Percentiles rank a stretch among this genome's conserved stretches.
Evolutionary conservation across 176 grass and related monocot species (phyloP).

Genomic region (Otatea glauca): DNA sequence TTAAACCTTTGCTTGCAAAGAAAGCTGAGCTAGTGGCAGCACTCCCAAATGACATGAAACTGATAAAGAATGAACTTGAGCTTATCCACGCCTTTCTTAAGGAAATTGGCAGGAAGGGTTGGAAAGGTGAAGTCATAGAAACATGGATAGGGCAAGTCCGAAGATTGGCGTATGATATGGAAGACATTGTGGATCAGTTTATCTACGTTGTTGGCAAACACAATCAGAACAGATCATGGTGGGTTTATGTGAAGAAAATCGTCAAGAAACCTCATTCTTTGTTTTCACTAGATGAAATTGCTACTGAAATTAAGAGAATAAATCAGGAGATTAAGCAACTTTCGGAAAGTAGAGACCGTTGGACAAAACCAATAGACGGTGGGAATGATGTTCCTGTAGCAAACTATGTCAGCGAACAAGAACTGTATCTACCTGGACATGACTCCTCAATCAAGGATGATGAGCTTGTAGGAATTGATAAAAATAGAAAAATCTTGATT

Average conservation of each 20-base stretch:
- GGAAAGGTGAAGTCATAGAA: slow-evolving; percentile 27
- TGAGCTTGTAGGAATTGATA: slow-evolving; percentile 45
- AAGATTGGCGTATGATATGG: slow-evolving; percentile 42
- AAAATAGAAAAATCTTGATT: slow-evolving; percentile 37
- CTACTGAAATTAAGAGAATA: neutral
- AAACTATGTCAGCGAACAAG: slow-evolving; percentile 17
- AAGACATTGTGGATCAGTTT: slow-evolving; percentile 48
- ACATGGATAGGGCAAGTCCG: slow-evolving; percentile 44
- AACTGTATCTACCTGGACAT: slow-evolving; percentile 11
- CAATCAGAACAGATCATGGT: neutral
- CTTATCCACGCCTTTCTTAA: slow-evolving; percentile 43
- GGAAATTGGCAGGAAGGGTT: neutral
- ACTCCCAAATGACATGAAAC: slow-evolving; percentile 37
- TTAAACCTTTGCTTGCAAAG: slow-evolving; percentile 24
- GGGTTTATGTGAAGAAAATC: slow-evolving; percentile 30
- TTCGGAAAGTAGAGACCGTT: neutral
- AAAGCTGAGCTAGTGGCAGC: neutral
- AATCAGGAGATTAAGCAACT: slow-evolving; percentile 15
- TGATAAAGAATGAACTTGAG: slow-evolving; percentile 39
- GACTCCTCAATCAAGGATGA: slow-evolving; percentile 33
- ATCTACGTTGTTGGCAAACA: slow-evolving; percentile 4
- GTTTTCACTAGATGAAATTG: slow-evolving; percentile 9
- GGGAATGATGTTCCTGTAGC: neutral
- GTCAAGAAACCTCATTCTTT: slow-evolving; percentile 15
- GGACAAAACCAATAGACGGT: neutral